These are phyloP conservation scores for Zea luxurians DNA, from an alignment of 176 grass and related monocot species.

Conservation along the genomic window DNA sequence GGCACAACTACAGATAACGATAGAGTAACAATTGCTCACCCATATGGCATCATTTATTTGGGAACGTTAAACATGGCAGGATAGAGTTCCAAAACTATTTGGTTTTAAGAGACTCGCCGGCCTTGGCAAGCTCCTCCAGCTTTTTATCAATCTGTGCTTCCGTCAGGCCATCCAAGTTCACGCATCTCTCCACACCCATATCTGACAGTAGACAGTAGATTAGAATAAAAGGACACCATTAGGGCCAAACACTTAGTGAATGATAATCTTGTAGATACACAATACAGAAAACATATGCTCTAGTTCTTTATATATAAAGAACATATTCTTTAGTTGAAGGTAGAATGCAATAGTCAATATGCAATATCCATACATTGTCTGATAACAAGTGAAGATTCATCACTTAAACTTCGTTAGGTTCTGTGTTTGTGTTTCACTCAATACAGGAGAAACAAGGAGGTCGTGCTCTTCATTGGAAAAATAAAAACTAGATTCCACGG, in stretches of 20 bases:
- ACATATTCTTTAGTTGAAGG: background rate
- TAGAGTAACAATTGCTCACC: background rate
- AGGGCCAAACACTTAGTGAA: background rate
- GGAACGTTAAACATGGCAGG: background rate
- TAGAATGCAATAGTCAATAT: background rate
- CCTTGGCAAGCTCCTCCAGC: conserved; percentile 66
- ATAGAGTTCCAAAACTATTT: conserved; percentile 5
- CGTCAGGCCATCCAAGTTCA: conserved; percentile 59
- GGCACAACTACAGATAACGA: background rate
- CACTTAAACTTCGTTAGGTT: background rate
- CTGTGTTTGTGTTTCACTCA: background rate
- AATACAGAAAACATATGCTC: background rate
- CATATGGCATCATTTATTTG: conserved; percentile 37
- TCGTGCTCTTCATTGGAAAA: background rate
- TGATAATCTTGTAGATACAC: background rate
- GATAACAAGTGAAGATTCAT: background rate
- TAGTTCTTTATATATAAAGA: background rate
- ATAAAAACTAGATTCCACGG: background rate
- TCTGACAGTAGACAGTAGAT: conserved; percentile 37
- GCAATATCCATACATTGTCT: background rate
- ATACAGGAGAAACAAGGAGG: background rate
- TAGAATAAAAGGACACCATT: background rate
- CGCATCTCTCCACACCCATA: conserved; percentile 75
- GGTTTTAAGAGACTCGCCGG: conserved; percentile 24
- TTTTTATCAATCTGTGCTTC: conserved; percentile 65